phyloP scores from a whole-genome alignment of 306 rosid genomes.

The Rosa lucieae region DNA sequence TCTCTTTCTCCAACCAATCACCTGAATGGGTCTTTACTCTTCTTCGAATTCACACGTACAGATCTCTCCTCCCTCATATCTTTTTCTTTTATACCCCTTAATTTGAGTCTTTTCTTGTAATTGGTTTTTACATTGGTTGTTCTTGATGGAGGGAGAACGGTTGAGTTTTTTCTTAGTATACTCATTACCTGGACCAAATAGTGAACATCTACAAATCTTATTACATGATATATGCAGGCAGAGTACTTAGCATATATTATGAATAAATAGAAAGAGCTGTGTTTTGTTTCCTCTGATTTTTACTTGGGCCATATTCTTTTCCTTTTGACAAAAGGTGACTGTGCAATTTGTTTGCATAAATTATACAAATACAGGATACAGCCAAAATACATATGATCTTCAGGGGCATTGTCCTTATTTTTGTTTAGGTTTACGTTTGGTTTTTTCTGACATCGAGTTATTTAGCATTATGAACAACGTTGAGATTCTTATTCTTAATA shows the following conservation, averaged over 20 bases:
- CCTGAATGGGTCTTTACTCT: slow-evolving; percentile 43
- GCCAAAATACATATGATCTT: too few relatives aligned
- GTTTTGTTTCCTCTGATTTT: neutral
- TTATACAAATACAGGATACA: neutral
- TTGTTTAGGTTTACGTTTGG: too few relatives aligned
- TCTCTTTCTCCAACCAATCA: slow-evolving; percentile 82
- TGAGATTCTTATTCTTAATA: too few relatives aligned
- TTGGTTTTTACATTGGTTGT: neutral
- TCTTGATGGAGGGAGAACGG: neutral
- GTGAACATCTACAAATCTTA: neutral
- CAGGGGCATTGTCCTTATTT: too few relatives aligned
- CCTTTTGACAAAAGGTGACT: neutral
- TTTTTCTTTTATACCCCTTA: neutral
- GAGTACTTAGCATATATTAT: neutral
- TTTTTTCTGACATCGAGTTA: too few relatives aligned
- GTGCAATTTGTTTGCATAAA: neutral
- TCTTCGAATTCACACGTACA: slow-evolving; percentile 28
- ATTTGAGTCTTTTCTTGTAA: too few relatives aligned
- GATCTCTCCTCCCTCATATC: slow-evolving; percentile 11
- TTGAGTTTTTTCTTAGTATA: neutral
- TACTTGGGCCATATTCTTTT: neutral
- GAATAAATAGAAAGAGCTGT: neutral
- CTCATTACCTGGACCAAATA: neutral
- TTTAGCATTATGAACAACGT: too few relatives aligned
- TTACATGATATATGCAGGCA: neutral